Base-by-base conservation (phyloP, 345 rosid species). In the Microcos paniculata region DNA sequence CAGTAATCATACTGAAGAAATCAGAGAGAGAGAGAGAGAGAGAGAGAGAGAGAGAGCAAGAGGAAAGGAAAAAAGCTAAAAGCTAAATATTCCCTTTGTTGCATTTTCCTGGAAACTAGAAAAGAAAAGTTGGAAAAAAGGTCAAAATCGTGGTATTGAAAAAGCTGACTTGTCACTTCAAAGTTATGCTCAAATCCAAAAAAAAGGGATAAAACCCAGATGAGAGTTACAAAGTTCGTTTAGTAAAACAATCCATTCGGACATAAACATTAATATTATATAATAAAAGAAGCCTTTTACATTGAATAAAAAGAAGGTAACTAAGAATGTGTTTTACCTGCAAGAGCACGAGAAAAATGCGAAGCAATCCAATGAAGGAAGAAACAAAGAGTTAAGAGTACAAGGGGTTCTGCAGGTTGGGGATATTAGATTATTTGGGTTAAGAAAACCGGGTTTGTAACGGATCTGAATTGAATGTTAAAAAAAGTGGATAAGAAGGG, bases 381-480 rank as follows among this genome's bases (percentile, higher is more conserved):
- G 45, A 70, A 4, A 58, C n/a, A 33, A 24, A 59, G 28, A 63
- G 61, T n/a, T 12, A 59, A 59, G 55, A 16, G 62, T 6, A 56
- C 8, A 35, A 76, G 62, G 59, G 55, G 24, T 51, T 71, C 51
- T n/a, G n/a, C 28, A 11, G 48, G 24, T 30, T 64, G 28, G 33
- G 43, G 15, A 73, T 57, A 19, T 40, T 68, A 75, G 68, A 78
- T 18, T 58, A n/a, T n/a, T 73, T 38, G 55, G 45, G 40, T 18
- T 8, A 42, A 49, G 6, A 21, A 62, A 24, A 8, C 23, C 43
- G 67, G 77, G 35, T 33, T 40, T 1, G 77, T 38, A 76, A 72
- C 62, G 78, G 84, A 70, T 78, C 75, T 56, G 53, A 26, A 68
- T 33, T 68, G 38, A 68, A 28, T 28, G 24, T 48, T 8, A 55